These are phyloP conservation scores for Colletotrichum camelliae DNA, from an alignment of 2,329 filamentous ascomycete species.

Conservation along the genomic window DNA sequence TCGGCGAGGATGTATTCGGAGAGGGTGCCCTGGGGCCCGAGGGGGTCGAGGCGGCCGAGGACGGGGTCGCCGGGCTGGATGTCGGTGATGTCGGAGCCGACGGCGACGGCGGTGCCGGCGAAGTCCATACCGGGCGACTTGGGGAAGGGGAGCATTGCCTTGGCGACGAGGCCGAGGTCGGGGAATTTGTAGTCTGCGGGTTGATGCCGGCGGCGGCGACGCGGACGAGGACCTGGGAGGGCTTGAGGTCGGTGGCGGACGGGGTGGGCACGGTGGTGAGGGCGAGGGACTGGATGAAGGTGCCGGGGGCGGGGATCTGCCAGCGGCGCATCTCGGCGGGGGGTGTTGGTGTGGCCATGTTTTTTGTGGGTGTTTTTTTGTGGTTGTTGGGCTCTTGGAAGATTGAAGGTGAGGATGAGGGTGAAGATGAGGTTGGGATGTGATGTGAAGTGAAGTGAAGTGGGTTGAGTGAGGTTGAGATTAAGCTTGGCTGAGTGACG, in stretches of 20 bases:
- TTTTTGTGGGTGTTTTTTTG: background rate
- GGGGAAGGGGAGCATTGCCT: conserved; percentile 40
- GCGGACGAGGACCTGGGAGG: conserved; percentile 44
- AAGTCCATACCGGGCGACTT: conserved; percentile 56
- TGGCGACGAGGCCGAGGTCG: conserved; percentile 43
- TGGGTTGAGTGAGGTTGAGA: background rate
- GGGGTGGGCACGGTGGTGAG: conserved; percentile 28
- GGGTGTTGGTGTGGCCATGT: background rate
- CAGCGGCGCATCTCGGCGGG: conserved; percentile 22
- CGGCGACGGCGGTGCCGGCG: conserved; percentile 50
- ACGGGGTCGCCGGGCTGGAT: conserved; percentile 47
- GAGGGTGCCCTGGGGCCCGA: conserved; percentile 43
- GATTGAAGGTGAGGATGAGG: background rate
- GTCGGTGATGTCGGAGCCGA: conserved; percentile 25
- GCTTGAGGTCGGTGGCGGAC: conserved; percentile 28
- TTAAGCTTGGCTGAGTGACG: background rate
- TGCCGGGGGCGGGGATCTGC: conserved; percentile 26
- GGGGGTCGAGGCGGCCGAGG: conserved; percentile 40
- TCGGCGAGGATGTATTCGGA: conserved; percentile 45
- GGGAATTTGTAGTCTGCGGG: conserved; percentile 54
- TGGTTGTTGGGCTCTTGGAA: background rate
- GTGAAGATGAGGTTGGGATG: background rate
- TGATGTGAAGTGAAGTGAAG: background rate
- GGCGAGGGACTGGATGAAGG: conserved; percentile 36
- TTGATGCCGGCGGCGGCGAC: conserved; percentile 51